Base-by-base conservation (phyloP, 1,139 yeast genomes). In the Yamadazyma songkhlaensis region DNA sequence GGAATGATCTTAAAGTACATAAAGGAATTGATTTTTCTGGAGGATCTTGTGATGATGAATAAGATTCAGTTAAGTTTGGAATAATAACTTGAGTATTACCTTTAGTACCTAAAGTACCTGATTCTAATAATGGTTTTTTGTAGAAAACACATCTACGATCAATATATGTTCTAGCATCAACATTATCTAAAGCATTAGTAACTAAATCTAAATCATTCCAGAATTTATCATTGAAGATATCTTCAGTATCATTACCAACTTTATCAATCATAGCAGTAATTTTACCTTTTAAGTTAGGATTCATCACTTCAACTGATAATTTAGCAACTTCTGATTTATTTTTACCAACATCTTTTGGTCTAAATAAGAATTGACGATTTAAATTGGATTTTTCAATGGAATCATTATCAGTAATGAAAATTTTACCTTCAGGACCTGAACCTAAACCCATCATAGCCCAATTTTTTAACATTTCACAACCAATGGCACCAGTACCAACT, bases 401-500 rank as follows among this genome's bases (percentile, higher is more conserved):
- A 57, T 92, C 99, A 58, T 83, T 94, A 65, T 92, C 99, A 29
- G 99, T 92, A 32, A 94, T 83, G 36, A 67, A 64, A 45, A 92
- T 86, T 50, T 79, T 75, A 54, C 99, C 99, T 3, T 84, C 62
- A 27, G 92, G 87, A 25, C 98, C 97, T 20, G 95, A 74, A 25
- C 96, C 97, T 40, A 92, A 70, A 34, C 99, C 98, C 81, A 90
- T 77, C 78, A 92, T 76, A 7, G 98, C 97, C 97, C 97, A 92
- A 58, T 89, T 90, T 65, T 92, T 92, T 55, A 92, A 74, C 94
- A 94, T 92, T 67, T 92, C 99, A 67, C 99, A 92, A 34, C 99
- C 99, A 71, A 92, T 92, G 28, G 99, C 99, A 57, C 99, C 99
- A 2, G 97, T 80, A 36, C 99, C 99, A 30, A 92, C 98, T 48